Conservation (phyloP, 345 rosid genomes). For the Geranium brycei region DNA sequence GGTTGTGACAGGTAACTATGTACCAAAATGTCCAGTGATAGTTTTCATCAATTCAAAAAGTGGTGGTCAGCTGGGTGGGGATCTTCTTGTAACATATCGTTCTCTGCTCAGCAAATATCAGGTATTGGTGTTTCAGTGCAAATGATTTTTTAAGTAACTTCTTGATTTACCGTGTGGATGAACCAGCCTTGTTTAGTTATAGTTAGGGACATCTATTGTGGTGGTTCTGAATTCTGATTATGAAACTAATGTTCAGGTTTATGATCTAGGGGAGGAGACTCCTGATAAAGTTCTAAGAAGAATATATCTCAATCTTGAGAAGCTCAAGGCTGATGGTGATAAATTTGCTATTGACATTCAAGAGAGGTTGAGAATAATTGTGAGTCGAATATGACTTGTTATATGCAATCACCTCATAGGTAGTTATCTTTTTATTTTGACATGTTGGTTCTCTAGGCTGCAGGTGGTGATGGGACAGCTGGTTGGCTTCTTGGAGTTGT, state of each 20-base stretch:
- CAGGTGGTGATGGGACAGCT: slow-evolving; percentile 99
- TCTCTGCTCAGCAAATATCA: slow-evolving; percentile 43
- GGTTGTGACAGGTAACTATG: slow-evolving; percentile 5
- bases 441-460: slow-evolving; percentile 39
- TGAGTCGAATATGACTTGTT: slow-evolving; percentile 19
- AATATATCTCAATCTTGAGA: slow-evolving; percentile 51
- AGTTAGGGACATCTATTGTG: not conserved
- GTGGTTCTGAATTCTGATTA: not conserved
- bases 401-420: not conserved
- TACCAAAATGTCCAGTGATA: slow-evolving; percentile 45
- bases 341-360: slow-evolving; percentile 32
- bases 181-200: not conserved
- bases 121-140: slow-evolving; percentile 18
- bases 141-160: not conserved
- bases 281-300: slow-evolving; percentile 49
- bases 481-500: slow-evolving; percentile 98
- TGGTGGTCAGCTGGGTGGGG: slow-evolving; percentile 80
- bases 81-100: slow-evolving; percentile 56
- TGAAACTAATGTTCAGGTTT: slow-evolving; percentile 33
- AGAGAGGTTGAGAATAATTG: slow-evolving; percentile 51
- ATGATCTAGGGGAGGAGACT: slow-evolving; percentile 56
- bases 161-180: too few species aligned
- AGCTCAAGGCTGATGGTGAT: slow-evolving; percentile 33
- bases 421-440: not conserved
- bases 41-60: slow-evolving; percentile 82